A percentile compares a stretch with the other conserved stretches of the same genome.
phyloP scores from a whole-genome alignment of 805 yeast species.

The Suhomyces emberorum region DNA sequence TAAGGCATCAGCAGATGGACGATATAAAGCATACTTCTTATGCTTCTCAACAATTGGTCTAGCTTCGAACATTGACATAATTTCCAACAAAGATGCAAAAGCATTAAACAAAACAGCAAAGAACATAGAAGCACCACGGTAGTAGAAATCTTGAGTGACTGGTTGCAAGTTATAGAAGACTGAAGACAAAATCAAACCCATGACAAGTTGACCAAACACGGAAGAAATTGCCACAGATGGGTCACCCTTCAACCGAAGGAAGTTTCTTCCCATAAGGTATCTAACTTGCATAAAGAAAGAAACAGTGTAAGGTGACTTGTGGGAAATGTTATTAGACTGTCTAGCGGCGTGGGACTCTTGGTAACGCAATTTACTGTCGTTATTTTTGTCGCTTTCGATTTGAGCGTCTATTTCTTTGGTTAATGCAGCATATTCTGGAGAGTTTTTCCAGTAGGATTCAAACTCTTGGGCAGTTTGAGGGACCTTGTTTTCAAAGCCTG shows the following conservation, averaged over 20 bases:
- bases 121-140: conserved; percentile 63
- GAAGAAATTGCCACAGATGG: conserved; percentile 44
- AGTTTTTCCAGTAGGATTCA: conserved; percentile 39
- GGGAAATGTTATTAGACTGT: conserved; percentile 23
- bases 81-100: conserved; percentile 57
- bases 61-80: conserved; percentile 51
- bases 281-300: conserved; percentile 51
- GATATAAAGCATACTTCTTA: conserved; percentile 52
- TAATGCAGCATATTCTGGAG: conserved; percentile 36
- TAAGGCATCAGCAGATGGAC: conserved; percentile 62
- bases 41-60: conserved; percentile 60
- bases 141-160: conserved; percentile 47
- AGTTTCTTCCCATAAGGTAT: conserved; percentile 44
- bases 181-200: conserved; percentile 57
- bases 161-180: conserved; percentile 51
- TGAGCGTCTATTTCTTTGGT: conserved; percentile 12
- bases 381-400: conserved; percentile 7
- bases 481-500: conserved; percentile 46
- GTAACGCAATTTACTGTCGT: conserved; percentile 16
- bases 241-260: conserved; percentile 49
- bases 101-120: conserved; percentile 64
- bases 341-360: conserved; percentile 22
- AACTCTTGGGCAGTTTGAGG: conserved; percentile 33
- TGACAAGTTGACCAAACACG: conserved; percentile 43
- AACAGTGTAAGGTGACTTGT: conserved; percentile 52